Evolutionary conservation across 306 rosid species (phyloP).

Genomic region (Mucuna pruriens): DNA sequence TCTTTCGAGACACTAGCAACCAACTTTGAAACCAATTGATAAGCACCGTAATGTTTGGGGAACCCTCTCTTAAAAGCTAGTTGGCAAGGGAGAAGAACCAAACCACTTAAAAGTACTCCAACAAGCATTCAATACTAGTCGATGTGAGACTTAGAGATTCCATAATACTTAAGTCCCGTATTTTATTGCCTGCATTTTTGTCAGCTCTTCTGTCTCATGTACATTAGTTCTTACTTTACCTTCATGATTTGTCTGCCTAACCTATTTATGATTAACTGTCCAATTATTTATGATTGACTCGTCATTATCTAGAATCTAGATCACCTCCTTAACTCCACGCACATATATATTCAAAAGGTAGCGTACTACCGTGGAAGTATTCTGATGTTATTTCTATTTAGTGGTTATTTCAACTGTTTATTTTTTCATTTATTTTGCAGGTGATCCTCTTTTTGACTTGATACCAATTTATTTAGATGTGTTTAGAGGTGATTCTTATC

Average conservation of each 20-base stretch:
- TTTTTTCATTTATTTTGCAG: constrained; percentile 56
- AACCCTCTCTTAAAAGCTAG: no score
- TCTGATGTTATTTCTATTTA: neutral
- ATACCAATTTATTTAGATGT: constrained; percentile 89
- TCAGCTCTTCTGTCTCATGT: neutral
- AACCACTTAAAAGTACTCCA: no score
- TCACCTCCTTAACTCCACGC: neutral
- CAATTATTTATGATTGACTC: neutral
- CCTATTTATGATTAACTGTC: constrained; percentile 12
- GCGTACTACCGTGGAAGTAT: constrained; percentile 9
- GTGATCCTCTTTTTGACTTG: constrained; percentile 80
- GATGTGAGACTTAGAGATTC: no score
- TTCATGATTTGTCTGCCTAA: constrained; percentile 27
- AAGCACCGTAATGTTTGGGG: no score
- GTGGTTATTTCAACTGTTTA: constrained; percentile 28
- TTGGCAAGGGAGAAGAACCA: no score
- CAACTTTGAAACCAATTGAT: no score
- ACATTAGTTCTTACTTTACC: neutral
- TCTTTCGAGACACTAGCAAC: no score
- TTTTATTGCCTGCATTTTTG: neutral
- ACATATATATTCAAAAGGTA: neutral
- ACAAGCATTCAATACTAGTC: no score
- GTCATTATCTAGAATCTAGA: neutral
- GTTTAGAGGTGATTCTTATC: constrained; percentile 78
- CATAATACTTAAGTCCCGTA: no score